Evolutionary conservation across 495 filamentous ascomycete species (phyloP), one percentile per base, ranked within the genome.

Genomic region (Clavariopsis aquatica): DNA sequence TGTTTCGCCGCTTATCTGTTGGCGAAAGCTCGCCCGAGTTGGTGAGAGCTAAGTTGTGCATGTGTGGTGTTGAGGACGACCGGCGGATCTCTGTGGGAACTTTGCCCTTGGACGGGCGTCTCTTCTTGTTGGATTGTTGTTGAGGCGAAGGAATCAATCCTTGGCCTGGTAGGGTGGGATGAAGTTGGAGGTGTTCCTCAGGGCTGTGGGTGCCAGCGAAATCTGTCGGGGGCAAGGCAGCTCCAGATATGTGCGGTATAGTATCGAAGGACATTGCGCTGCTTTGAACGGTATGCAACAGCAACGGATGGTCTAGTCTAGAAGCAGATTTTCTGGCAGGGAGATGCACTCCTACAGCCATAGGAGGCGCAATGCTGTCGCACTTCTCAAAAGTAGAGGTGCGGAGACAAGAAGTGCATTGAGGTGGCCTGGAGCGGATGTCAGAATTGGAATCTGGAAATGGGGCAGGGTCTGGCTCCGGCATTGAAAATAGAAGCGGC

Each of bases 1-100:
- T 98, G 75, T 98, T 98, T 69, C 94, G 88, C 75, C 90, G 89
- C 78, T 94, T 96, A 71, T 96, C 93, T 45, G 86, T 79, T 27
- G 65, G 75, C 20, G 77, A 80, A 72, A 76, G 75, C 65, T 71
- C 73, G 51, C 78, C 76, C 51, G 74, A 66, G 66, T 77, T 69
- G 55, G 75, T 64, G 61, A 77, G 69, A 65, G 78, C 75, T 41
- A 79, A 75, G 51, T 80, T 78, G 64, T 86, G 84, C 65, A 87
- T 83, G 77, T 82, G 87, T 69, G 87, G 84, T 66, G 84, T 88
- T 68, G 89, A 87, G 65, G 83, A 77, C 62, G 86, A 84, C 66
- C 82, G 80, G 76, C 86, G 85, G 66, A 90, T 72, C 57, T 76
- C 77, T 43, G 74, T 69, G 65, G 76, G 73, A 73, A 43, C 36